A percentile compares a stretch with the other conserved stretches of the same genome.
Evolutionary conservation across 169 alveolate species (phyloP).

Genomic region (Cryptosporidium sp.): DNA sequence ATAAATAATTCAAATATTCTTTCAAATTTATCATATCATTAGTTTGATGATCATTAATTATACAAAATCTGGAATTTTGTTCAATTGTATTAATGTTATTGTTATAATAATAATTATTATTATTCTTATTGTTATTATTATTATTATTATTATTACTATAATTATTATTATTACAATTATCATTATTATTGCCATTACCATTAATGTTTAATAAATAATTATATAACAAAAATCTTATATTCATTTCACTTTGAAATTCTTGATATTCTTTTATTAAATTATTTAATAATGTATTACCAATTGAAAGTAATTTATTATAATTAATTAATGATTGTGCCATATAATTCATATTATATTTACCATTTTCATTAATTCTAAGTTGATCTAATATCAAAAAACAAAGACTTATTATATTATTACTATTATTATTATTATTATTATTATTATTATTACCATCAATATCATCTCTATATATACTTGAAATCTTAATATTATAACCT

Average conservation of each 20-base stretch:
- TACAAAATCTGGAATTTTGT: not conserved
- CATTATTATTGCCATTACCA: too few relatives aligned
- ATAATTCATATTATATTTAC: slow-evolving; percentile 14
- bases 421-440: too few relatives aligned
- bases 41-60: not conserved
- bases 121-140: too few relatives aligned
- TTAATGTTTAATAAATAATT: not conserved
- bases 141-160: too few relatives aligned
- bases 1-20: not conserved
- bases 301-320: slow-evolving; percentile 27
- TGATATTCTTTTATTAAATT: not conserved
- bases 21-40: not conserved
- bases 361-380: slow-evolving; percentile 14
- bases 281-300: slow-evolving; percentile 34
- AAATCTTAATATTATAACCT: not conserved
- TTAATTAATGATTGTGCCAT: slow-evolving; percentile 26
- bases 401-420: not conserved
- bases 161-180: too few relatives aligned
- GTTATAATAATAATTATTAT: too few relatives aligned
- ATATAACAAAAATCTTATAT: not conserved
- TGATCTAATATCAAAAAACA: slow-evolving; percentile 39
- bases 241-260: not conserved
- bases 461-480: not conserved
- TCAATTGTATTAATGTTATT: not conserved
- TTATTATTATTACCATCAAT: too few relatives aligned